Percentiles rank a stretch among this genome's conserved stretches.
phyloP scores from a whole-genome alignment of 2,329 filamentous ascomycete species.

The Neofusicoccum parvum region DNA sequence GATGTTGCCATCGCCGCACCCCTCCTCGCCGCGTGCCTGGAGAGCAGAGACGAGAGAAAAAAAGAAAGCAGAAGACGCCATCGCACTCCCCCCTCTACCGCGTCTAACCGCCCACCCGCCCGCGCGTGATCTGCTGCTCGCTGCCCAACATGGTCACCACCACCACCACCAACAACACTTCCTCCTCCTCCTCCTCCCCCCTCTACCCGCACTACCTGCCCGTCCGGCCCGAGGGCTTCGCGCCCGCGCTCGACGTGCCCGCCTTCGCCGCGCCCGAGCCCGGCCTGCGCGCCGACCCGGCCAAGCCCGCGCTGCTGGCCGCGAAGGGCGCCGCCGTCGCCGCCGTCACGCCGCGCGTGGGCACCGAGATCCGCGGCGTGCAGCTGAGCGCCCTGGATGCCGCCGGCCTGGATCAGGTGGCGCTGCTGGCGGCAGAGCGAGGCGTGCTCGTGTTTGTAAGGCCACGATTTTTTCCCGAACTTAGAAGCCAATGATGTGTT shows the following conservation, averaged over 20 bases:
- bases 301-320: slow-evolving; percentile 45
- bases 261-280: slow-evolving; percentile 31
- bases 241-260: slow-evolving; percentile 7
- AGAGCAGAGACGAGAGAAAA: no score
- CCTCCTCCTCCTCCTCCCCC: neutral
- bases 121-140: neutral
- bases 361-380: slow-evolving; percentile 42
- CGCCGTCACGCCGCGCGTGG: slow-evolving; percentile 33
- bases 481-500: no score
- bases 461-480: neutral
- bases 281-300: slow-evolving; percentile 45
- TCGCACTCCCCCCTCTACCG: neutral
- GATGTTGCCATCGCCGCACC: no score
- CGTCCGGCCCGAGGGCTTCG: slow-evolving; percentile 11
- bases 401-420: slow-evolving; percentile 54
- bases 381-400: slow-evolving; percentile 52
- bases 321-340: slow-evolving; percentile 30
- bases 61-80: neutral
- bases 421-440: slow-evolving; percentile 41
- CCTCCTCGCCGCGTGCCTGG: no score
- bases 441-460: slow-evolving; percentile 53
- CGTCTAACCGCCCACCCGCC: neutral
- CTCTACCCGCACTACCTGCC: slow-evolving; percentile 19
- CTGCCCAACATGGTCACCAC: neutral
- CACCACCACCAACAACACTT: neutral